Percentiles rank a stretch among this genome's conserved stretches.
These are phyloP conservation scores for Euclidium syriacum DNA, from an alignment of 345 rosid species.

Conservation along the genomic window DNA sequence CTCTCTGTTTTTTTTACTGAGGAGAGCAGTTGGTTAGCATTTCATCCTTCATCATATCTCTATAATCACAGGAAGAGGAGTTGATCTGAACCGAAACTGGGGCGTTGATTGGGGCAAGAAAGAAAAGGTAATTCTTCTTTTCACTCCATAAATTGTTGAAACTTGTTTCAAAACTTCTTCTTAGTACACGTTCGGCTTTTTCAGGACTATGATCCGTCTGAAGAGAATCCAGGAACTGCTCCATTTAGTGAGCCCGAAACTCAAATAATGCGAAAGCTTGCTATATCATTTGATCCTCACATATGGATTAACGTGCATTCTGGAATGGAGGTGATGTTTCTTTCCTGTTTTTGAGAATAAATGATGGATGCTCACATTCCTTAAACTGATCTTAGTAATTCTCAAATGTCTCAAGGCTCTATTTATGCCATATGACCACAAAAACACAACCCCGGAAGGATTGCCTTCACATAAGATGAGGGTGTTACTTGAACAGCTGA, in stretches of 20 bases:
- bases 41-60: background rate
- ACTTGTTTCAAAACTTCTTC: background rate
- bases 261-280: conserved; percentile 87
- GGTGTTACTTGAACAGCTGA: conserved; percentile 63
- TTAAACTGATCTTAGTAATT: background rate
- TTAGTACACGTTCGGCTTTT: background rate
- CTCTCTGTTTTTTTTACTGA: conserved; percentile 12
- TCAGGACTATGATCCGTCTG: conserved; percentile 96
- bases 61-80: conserved; percentile 79
- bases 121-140: conserved; percentile 59
- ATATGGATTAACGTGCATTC: conserved; percentile 96
- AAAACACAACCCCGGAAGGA: conserved; percentile 76
- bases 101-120: conserved; percentile 99
- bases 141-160: background rate
- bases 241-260: conserved; percentile 96
- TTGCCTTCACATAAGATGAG: conserved; percentile 55
- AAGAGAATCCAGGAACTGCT: conserved; percentile 94
- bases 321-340: conserved; percentile 72
- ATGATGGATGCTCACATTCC: background rate
- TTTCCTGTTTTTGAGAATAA: background rate
- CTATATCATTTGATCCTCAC: conserved; percentile 89
- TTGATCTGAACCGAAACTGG: conserved; percentile 98
- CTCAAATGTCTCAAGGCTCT: conserved; percentile 54
- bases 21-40: background rate
- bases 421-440: conserved; percentile 98